phyloP scores from a whole-genome alignment of 148 eudicot species.

The Heliosperma pusillum region DNA sequence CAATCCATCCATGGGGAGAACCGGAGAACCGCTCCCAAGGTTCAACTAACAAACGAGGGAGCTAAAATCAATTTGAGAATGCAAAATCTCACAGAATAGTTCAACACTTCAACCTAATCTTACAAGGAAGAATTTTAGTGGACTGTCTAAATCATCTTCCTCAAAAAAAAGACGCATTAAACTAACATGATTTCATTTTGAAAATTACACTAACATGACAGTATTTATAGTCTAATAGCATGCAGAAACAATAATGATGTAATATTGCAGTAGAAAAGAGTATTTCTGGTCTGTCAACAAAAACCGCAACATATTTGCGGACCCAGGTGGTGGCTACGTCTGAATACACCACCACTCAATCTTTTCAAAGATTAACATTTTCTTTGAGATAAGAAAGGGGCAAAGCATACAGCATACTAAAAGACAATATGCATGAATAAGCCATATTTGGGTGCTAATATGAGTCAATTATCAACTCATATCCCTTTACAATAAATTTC shows the following conservation, averaged over 20 bases:
- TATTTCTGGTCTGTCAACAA: constrained; percentile 1
- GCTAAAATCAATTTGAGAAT: neutral
- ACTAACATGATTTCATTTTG: neutral
- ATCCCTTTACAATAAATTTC: neutral
- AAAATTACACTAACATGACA: neutral
- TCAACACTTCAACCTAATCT: neutral
- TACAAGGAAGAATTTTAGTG: neutral
- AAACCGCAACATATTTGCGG: neutral
- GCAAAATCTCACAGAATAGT: neutral
- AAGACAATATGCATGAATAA: neutral
- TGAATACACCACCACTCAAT: constrained; percentile 4
- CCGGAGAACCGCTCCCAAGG: too few species aligned
- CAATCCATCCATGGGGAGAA: too few species aligned
- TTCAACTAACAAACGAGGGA: neutral
- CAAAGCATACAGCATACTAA: neutral
- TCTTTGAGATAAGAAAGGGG: neutral
- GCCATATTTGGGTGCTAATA: constrained; percentile 1
- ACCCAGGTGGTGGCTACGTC: constrained; percentile 16
- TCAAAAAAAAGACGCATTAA: neutral
- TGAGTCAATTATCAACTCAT: constrained; percentile 12
- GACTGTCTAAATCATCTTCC: neutral
- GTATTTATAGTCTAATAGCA: neutral
- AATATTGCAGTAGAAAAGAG: neutral
- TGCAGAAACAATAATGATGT: neutral
- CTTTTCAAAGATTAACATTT: constrained; percentile 12